Conservation (phyloP, 2,329 filamentous ascomycete genomes). For the Fusarium buharicum region DNA sequence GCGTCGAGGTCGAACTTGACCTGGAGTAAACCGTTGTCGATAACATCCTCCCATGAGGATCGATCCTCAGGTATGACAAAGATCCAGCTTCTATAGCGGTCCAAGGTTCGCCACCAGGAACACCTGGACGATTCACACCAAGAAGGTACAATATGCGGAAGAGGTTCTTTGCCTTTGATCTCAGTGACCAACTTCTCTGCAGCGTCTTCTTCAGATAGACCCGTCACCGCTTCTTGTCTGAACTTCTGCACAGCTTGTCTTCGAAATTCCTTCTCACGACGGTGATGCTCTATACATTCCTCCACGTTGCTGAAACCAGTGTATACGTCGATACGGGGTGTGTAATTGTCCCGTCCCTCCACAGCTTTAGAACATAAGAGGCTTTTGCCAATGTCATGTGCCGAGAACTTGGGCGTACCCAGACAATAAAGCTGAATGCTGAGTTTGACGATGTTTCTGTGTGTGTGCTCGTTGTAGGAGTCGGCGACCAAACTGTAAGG, state of each 20-base stretch:
- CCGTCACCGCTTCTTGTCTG: conserved; percentile 7
- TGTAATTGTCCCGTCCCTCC: background rate
- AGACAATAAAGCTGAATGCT: conserved; percentile 32
- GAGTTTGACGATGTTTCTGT: conserved; percentile 14
- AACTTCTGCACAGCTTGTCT: conserved; percentile 1
- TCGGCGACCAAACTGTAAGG: background rate
- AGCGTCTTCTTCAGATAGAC: conserved; percentile 8
- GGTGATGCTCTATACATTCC: conserved; percentile 31
- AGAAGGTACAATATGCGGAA: conserved; percentile 32
- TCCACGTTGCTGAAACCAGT: conserved; percentile 13
- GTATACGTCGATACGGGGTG: conserved; percentile 27
- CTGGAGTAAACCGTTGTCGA: conserved; percentile 15
- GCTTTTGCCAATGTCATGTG: background rate
- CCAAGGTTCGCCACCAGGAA: background rate
- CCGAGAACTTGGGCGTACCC: background rate
- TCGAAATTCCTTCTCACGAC: conserved; percentile 18
- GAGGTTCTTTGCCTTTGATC: conserved; percentile 24
- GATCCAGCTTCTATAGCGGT: conserved; percentile 29
- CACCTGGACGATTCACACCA: conserved; percentile 19
- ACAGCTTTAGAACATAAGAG: background rate
- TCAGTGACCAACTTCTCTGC: conserved; percentile 11
- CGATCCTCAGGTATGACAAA: conserved; percentile 13
- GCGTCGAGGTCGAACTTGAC: conserved; percentile 27
- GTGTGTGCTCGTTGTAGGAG: background rate
- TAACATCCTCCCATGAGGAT: conserved; percentile 20